phyloP scores from a whole-genome alignment of 1,284 basidiomycete genomes.

The Stygiomarasmius scandens region DNA sequence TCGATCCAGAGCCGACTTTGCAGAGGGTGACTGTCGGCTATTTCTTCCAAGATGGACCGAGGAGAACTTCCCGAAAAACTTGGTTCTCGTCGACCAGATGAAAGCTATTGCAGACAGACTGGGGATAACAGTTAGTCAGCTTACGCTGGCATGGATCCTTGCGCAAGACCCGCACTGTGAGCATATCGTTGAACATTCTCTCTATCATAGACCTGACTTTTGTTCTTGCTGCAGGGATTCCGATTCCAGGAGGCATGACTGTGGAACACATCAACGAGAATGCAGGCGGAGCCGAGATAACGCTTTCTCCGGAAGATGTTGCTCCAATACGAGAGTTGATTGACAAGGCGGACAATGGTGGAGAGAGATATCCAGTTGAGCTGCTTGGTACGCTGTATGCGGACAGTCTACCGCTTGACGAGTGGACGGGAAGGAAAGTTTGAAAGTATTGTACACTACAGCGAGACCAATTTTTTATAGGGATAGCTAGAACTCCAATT shows the following conservation, averaged over 20 bases:
- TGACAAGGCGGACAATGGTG: not conserved
- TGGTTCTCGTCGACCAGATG: constrained; percentile 42
- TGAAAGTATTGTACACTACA: too few species aligned
- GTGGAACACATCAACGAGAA: not conserved
- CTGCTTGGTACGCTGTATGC: not conserved
- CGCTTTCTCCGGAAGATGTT: not conserved
- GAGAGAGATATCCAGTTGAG: not conserved
- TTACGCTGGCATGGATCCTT: constrained; percentile 33
- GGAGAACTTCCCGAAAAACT: constrained; percentile 47
- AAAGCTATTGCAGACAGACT: constrained; percentile 34
- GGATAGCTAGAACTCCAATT: too few species aligned
- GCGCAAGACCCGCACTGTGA: not conserved
- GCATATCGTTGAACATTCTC: too few species aligned
- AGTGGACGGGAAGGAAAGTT: not conserved
- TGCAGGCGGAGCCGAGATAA: not conserved
- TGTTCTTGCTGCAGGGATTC: too few species aligned
- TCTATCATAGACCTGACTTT: too few species aligned
- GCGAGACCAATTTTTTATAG: too few species aligned
- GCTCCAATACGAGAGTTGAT: not conserved
- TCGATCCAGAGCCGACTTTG: constrained; percentile 49
- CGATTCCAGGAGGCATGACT: not conserved
- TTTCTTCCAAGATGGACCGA: constrained; percentile 21
- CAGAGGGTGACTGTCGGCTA: constrained; percentile 42
- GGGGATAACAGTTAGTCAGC: constrained; percentile 41
- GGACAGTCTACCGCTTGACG: not conserved